Percentiles rank a stretch among this genome's conserved stretches.
Conservation (phyloP, 1,284 basidiomycete species). For the Hymenochaete sp. region DNA sequence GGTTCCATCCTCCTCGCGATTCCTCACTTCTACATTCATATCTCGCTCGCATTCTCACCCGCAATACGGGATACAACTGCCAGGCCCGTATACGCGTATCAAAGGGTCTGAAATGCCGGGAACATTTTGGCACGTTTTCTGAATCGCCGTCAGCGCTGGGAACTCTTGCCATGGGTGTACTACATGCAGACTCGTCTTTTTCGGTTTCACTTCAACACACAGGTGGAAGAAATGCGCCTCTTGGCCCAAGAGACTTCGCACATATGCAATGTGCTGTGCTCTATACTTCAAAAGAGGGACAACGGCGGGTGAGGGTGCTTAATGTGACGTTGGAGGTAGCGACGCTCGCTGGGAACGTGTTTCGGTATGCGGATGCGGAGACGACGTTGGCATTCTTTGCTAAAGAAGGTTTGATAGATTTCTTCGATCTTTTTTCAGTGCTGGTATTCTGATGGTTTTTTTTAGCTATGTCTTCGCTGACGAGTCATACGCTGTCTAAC, state of each 20-base stretch:
- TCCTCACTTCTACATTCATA: conserved; percentile 62
- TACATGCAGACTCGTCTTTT: conserved; percentile 80
- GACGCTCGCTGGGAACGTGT: conserved; percentile 84
- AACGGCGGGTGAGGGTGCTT: conserved; percentile 78
- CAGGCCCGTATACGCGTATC: conserved; percentile 14
- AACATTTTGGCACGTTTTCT: conserved; percentile 75
- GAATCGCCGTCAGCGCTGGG: conserved; percentile 4
- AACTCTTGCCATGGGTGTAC: conserved; percentile 53
- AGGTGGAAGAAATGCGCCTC: conserved; percentile 25
- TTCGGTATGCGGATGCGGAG: conserved; percentile 90
- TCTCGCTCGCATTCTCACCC: conserved; percentile 59
- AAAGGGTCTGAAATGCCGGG: conserved; percentile 62
- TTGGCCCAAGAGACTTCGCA: conserved; percentile 51
- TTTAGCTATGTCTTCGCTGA: conserved; percentile 62
- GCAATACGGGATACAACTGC: conserved; percentile 40
- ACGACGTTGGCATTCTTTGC: conserved; percentile 67
- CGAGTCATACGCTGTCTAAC: conserved; percentile 55
- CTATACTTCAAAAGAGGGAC: conserved; percentile 76
- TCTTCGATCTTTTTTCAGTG: background rate
- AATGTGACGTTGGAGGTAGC: conserved; percentile 83
- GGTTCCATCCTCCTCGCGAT: conserved; percentile 73
- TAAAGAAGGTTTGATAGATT: conserved; percentile 60
- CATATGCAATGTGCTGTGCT: conserved; percentile 88
- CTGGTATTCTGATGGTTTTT: conserved; percentile 6
- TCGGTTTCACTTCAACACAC: conserved; percentile 59